Evolutionary conservation across 2,329 filamentous ascomycete species (phyloP).

Genomic region (Tolypocladium ovalisporum): DNA sequence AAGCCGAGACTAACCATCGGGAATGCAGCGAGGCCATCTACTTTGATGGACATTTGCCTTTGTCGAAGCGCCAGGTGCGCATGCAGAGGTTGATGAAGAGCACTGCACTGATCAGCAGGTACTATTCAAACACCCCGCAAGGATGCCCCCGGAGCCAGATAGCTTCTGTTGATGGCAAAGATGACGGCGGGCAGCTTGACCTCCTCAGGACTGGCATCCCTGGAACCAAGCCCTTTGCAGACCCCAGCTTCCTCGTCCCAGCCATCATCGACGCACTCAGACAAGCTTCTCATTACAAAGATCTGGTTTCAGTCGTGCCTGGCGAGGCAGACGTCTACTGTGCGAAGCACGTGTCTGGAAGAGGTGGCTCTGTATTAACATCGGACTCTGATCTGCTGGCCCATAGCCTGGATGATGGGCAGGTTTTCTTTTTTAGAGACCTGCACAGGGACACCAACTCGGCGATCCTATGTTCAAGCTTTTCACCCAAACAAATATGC

Average conservation of each 20-base stretch:
- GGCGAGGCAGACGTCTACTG: conserved; percentile 83
- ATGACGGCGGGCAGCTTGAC: conserved; percentile 2
- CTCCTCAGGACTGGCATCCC: conserved; percentile 14
- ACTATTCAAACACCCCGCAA: conserved; percentile 19
- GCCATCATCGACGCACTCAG: conserved; percentile 61
- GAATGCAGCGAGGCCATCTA: conserved; percentile 48
- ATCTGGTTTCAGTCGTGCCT: conserved; percentile 49
- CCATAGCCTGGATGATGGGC: conserved; percentile 56
- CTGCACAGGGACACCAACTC: conserved; percentile 29
- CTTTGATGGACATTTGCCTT: conserved; percentile 77
- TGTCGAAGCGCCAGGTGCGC: conserved; percentile 51
- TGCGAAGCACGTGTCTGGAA: conserved; percentile 47
- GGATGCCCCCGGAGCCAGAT: conserved; percentile 15
- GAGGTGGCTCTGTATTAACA: conserved; percentile 54
- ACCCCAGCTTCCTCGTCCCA: conserved; percentile 65
- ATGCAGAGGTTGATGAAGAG: conserved; percentile 47
- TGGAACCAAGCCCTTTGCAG: conserved; percentile 24
- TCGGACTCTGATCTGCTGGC: conserved; percentile 82
- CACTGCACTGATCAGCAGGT: conserved; percentile 43
- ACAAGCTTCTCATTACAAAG: conserved; percentile 27
- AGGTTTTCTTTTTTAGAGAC: conserved; percentile 59
- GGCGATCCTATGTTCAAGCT: conserved; percentile 14
- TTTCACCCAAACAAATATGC: conserved; percentile 25
- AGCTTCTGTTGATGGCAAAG: conserved; percentile 2
- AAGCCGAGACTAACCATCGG: neutral